Evolutionary conservation across 495 filamentous ascomycete species (phyloP), one percentile per base, ranked within the genome.

Genomic region (Monascus purpureus): DNA sequence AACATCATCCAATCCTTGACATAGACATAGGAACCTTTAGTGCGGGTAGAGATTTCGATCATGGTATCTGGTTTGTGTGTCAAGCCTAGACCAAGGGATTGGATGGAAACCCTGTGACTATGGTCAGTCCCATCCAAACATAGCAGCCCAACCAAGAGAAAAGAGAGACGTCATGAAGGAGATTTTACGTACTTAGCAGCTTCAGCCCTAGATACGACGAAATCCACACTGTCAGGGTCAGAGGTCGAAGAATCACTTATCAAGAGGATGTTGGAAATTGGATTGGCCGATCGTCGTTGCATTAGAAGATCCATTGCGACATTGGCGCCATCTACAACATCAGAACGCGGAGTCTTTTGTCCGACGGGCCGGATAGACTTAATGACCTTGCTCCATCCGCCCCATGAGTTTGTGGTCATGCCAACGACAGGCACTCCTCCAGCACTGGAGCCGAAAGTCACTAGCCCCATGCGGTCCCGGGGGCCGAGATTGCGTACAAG

Each of bases 1-100:
- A 99, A 68, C 87, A 95, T 96, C 90, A 96, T 99, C 90, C 90
- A 99, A 51, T 99, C 90, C 54, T 96, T 96, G 45, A 96, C 87
- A 46, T 96, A 99, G 4, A 86, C 87, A 45, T 95, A 99, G 12
- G 84, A 87, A 3, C 87, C 90, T 57, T 96, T 99, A 5, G 90
- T 99, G 32, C 88, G 72, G 17, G 83, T 87, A 4, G 92, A 95
- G 2, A 99, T 59, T 47, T 96, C 90, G 31, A 99, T 94, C 82
- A 99, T 92, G 0, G 86, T 95, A 50, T 96, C 92, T 4, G 90
- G 90, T 55, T 99, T 99, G 57, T 99, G 90, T 0, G 90, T 95
- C 57, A 94, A 70, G 16, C 90, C 90, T 22, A 99, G 72, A 26
- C 90, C 90, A 46, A 96, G 96, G 0, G 92, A 95, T 52, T 96